Evolutionary conservation across 2,329 filamentous ascomycete species (phyloP).

Genomic region (Neurospora sp.): DNA sequence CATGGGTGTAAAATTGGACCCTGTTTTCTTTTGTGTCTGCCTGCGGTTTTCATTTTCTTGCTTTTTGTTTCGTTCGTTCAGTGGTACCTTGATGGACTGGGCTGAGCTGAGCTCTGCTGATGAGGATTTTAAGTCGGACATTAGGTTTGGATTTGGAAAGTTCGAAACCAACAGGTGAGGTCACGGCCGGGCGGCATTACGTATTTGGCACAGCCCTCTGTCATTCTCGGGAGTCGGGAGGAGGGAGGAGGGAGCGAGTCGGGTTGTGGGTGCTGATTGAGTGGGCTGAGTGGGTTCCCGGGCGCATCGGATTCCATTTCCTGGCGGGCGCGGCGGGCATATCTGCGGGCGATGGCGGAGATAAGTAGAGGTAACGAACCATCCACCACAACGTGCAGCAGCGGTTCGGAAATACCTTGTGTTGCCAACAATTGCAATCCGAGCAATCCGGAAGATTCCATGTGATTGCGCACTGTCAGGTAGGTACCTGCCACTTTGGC

Average conservation of each 20-base stretch:
- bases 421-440: background rate
- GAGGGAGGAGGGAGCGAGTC: no score
- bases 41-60: background rate
- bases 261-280: background rate
- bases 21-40: background rate
- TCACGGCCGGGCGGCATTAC: background rate
- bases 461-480: no score
- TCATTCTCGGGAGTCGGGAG: background rate
- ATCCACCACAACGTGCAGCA: background rate
- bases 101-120: no score
- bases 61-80: no score
- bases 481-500: background rate
- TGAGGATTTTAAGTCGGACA: no score
- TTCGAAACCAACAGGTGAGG: background rate
- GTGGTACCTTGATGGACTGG: background rate
- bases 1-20: background rate
- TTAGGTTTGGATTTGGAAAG: background rate
- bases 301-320: background rate
- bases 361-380: background rate
- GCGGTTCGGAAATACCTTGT: background rate
- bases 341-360: background rate
- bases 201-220: background rate
- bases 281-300: background rate
- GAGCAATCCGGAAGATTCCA: background rate
- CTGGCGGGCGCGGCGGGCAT: background rate